These are phyloP conservation scores for Kurtzmaniella quercitrusa DNA, from an alignment of 1,139 yeast genomes.

Conservation along the genomic window DNA sequence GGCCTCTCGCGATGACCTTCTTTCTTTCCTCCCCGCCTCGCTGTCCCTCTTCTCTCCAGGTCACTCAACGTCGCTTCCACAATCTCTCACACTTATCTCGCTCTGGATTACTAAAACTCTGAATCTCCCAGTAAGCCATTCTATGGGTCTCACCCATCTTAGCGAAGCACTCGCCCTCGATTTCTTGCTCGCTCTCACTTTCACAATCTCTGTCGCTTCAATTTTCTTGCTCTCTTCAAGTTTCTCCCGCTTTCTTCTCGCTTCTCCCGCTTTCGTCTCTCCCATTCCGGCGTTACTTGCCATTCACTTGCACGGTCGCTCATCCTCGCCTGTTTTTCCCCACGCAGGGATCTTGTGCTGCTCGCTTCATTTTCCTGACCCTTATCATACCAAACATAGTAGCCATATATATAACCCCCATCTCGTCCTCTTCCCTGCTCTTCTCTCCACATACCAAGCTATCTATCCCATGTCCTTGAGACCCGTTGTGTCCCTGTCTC, in stretches of 20 bases:
- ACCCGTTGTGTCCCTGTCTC: not conserved
- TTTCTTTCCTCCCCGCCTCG: not conserved
- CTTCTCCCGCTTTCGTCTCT: not conserved
- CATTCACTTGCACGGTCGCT: not conserved
- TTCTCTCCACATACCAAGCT: not conserved
- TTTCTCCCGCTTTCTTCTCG: not conserved
- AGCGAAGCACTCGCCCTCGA: no score
- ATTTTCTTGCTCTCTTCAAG: not conserved
- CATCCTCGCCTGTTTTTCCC: not conserved
- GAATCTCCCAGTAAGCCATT: no score
- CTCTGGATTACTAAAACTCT: not conserved
- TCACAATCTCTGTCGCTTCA: not conserved
- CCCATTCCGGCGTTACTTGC: not conserved
- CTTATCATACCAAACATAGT: not conserved
- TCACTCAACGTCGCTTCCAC: not conserved
- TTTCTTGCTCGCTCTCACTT: no score
- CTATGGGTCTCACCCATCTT: no score
- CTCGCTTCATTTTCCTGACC: not conserved
- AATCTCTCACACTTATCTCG: not conserved
- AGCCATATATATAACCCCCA: not conserved
- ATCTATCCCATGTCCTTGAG: not conserved
- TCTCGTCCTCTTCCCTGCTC: not conserved
- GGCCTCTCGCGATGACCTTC: no score
- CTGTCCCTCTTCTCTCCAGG: not conserved
- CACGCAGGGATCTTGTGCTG: not conserved